Evolutionary conservation across 202 grass and related monocot species (phyloP).

Genomic region (Panicum hallii): DNA sequence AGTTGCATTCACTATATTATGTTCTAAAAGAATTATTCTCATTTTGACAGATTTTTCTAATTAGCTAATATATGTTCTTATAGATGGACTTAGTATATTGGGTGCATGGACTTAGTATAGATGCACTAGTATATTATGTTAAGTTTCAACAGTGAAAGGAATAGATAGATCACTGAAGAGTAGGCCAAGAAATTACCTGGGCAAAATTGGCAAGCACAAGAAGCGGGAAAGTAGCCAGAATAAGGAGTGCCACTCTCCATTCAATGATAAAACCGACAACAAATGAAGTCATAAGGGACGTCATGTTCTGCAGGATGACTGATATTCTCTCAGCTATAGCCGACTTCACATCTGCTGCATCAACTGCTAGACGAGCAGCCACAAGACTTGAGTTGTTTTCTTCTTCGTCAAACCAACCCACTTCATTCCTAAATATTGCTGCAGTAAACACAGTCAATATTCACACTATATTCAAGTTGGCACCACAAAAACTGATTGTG

Average conservation of each 20-base stretch:
- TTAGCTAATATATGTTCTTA: background rate
- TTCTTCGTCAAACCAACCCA: constrained; percentile 98
- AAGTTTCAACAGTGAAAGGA: background rate
- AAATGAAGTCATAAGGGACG: constrained; percentile 94
- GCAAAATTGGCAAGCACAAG: constrained; percentile 98
- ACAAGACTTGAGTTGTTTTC: constrained; percentile 99
- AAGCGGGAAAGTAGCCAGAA: constrained; percentile 96
- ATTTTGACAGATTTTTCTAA: background rate
- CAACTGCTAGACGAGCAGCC: constrained; percentile 83
- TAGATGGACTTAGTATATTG: background rate
- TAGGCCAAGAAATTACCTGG: constrained; percentile 62
- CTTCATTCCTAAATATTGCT: constrained; percentile 97
- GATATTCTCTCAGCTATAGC: constrained; percentile 99
- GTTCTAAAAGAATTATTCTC: background rate
- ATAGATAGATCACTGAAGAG: constrained; percentile 20
- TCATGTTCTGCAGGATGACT: constrained; percentile 97
- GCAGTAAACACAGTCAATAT: constrained; percentile 45
- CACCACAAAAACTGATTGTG: constrained; percentile 19
- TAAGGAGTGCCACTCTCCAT: constrained; percentile 94
- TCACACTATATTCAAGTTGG: constrained; percentile 21
- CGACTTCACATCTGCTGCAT: constrained; percentile 97
- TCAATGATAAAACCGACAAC: constrained; percentile 93
- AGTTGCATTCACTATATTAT: background rate
- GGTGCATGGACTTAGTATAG: background rate
- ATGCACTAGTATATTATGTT: too few species aligned